Base-by-base conservation (phyloP, 108 stramenopile genomes). In the Fistulifera solaris region DNA sequence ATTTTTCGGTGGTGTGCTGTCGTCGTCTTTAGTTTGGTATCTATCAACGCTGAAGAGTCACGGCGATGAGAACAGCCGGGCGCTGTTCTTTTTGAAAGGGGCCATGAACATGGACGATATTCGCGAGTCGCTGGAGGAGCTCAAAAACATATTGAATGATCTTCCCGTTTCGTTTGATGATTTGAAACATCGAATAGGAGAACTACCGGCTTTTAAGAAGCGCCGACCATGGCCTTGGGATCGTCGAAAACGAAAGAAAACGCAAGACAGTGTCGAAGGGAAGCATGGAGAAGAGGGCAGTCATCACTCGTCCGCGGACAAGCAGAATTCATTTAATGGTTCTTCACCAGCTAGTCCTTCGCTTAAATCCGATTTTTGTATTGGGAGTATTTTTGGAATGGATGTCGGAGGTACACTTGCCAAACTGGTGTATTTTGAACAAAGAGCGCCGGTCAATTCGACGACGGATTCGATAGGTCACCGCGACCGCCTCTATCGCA, bases 401-500 rank as follows among this genome's bases (percentile, higher is more conserved):
- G 79, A 81, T 58, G 79, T 73, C 2, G 98, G 98, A 7, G 98
- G 98, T 12, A 96, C 95, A 4, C 73, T 99, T 6, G 76, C 93
- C 13, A 99, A 99, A 61, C 69, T 99, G 11, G 94, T 99, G 3
- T 98, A 98, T 63, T 97, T 98, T 60, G 93, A 98, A 59, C 69
- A 81, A 50, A 60, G 70, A 54, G 31, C 6, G 31, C 35, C 67
- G 31, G 46, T 68, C 18, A 60, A 77, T 42, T 57, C 51, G 19
- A 11, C 44, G 11, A 17, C 21, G 21, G 44, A 45, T 45, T 2
- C n/a, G 48, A 61, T 28, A 38, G 39, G 59, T n/a, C 59, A 70
- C 40, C 69, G 82, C 52, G 68, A 72, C 50, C 69, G 66, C n/a
- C 76, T n/a, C 11, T 84, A 80, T 57, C 54, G 55, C 27, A 27